These are phyloP conservation scores for Yarrowia bubula DNA, from an alignment of 805 yeast species.

Conservation along the genomic window DNA sequence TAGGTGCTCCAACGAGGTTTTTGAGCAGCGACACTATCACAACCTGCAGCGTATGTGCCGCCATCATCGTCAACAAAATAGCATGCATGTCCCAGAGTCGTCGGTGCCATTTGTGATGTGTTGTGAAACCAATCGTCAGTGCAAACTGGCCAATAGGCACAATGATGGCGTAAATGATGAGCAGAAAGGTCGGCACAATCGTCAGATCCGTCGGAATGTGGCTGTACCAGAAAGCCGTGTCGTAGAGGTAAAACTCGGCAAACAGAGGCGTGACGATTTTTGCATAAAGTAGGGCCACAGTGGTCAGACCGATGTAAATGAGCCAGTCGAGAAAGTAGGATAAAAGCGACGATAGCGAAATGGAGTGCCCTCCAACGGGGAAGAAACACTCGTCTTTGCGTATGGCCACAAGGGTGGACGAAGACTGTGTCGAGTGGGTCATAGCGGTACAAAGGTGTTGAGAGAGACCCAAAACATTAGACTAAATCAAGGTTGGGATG, in stretches of 20 bases:
- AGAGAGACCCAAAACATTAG: no score
- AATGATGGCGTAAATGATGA: background rate
- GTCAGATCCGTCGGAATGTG: conserved; percentile 3
- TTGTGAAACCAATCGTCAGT: background rate
- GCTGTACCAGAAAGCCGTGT: background rate
- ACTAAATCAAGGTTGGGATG: no score
- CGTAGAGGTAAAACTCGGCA: background rate
- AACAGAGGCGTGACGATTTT: background rate
- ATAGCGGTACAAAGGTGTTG: background rate
- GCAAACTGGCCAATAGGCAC: conserved; percentile 1
- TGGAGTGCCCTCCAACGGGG: background rate
- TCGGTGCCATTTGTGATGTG: background rate
- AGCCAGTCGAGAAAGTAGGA: background rate
- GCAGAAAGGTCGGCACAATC: background rate
- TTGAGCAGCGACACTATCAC: background rate
- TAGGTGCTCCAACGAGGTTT: background rate
- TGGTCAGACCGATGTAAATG: background rate
- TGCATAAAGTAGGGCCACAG: background rate
- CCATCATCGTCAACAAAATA: conserved; percentile 6
- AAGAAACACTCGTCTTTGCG: conserved; percentile 16
- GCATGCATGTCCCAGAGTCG: conserved; percentile 12
- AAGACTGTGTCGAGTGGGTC: background rate
- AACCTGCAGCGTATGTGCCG: background rate
- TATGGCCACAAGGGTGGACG: conserved; percentile 6
- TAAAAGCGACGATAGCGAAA: background rate